These are phyloP conservation scores for Pholiota microspora DNA, from an alignment of 768 basidiomycete genomes.

Conservation along the genomic window DNA sequence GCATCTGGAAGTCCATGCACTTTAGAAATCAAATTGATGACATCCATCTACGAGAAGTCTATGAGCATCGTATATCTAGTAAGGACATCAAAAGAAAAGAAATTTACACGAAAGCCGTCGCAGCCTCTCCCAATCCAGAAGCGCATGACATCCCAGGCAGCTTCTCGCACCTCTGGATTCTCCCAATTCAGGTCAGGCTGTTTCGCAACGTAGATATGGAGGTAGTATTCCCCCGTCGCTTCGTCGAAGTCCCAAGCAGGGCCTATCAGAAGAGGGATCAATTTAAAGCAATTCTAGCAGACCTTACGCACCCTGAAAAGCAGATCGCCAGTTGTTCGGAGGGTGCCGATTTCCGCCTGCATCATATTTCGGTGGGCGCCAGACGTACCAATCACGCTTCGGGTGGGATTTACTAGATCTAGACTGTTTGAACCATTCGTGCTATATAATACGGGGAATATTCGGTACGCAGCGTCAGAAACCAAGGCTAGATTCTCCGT, in stretches of 20 bases:
- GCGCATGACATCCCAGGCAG: conserved; percentile 62
- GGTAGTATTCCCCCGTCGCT: conserved; percentile 64
- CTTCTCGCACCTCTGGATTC: conserved; percentile 55
- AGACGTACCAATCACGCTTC: conserved; percentile 77
- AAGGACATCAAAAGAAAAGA: neutral
- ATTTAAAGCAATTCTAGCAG: too few species aligned
- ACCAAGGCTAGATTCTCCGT: neutral
- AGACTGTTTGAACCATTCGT: conserved; percentile 69
- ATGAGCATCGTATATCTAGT: neutral
- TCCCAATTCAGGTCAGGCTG: conserved; percentile 84
- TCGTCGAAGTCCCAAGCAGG: conserved; percentile 74
- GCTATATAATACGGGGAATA: conserved; percentile 33
- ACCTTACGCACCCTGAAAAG: conserved; percentile 61
- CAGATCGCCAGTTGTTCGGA: conserved; percentile 74
- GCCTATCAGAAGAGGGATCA: conserved; percentile 42
- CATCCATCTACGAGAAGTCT: conserved; percentile 50
- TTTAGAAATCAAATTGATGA: conserved; percentile 70
- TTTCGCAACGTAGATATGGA: conserved; percentile 63
- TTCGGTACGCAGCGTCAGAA: neutral
- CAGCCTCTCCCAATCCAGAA: conserved; percentile 77
- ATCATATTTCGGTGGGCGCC: conserved; percentile 59
- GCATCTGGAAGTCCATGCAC: conserved; percentile 64
- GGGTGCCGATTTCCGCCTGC: conserved; percentile 51
- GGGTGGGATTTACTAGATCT: conserved; percentile 47
- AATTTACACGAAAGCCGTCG: conserved; percentile 69